Evolutionary conservation across 306 rosid genomes (phyloP).

Genomic region (Morella rubra): DNA sequence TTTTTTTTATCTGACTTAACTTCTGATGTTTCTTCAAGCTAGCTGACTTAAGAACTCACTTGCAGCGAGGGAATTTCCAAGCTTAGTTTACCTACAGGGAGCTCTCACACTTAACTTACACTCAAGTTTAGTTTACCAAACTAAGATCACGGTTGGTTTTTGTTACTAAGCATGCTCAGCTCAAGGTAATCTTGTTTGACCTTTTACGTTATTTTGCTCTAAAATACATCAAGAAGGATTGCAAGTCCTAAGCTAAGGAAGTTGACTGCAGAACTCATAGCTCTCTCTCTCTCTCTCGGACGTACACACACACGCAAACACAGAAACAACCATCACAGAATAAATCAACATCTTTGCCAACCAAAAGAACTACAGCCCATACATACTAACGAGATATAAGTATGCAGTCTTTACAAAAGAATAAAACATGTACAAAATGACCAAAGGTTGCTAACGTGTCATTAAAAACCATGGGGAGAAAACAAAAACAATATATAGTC

Average conservation of each 20-base stretch:
- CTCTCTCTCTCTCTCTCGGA: no score
- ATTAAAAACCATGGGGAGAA: neutral
- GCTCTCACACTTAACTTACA: neutral
- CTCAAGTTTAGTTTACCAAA: neutral
- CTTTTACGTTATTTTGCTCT: neutral
- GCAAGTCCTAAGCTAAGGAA: neutral
- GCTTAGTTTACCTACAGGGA: neutral
- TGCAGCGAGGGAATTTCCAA: neutral
- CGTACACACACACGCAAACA: neutral
- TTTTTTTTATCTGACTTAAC: no score
- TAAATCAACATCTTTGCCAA: neutral
- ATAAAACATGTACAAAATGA: no score
- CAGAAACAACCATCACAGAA: neutral
- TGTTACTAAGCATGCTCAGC: neutral
- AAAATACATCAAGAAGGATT: neutral
- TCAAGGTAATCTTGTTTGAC: neutral
- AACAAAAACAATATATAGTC: neutral
- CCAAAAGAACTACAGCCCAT: neutral
- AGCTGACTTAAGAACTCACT: neutral
- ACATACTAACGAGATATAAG: neutral
- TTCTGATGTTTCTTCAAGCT: no score
- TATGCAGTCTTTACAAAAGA: no score
- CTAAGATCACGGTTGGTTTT: neutral
- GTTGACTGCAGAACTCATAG: no score
- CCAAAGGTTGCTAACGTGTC: neutral